Evolutionary conservation across 106 monocot species (phyloP), one percentile per base, ranked within the genome.

Genomic region (Allium sativum): DNA sequence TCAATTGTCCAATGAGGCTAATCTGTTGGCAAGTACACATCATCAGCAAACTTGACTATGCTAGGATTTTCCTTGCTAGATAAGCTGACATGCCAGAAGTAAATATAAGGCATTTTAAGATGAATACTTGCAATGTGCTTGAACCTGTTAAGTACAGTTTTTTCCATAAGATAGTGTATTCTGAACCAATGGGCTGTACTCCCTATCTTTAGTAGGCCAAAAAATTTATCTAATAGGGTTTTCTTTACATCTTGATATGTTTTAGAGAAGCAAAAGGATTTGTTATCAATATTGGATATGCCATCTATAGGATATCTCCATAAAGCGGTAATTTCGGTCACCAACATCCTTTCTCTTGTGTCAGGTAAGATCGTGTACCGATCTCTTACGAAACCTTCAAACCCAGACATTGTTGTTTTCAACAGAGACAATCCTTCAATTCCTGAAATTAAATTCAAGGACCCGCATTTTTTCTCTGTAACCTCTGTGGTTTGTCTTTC

Each of bases 171-270:
- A 56, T 79, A 90, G 86, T 18, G 94, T 94, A 62, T 75, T 90
- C 73, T 94, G 94, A 44, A 94, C 94, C 9, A 90, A 94, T 48
- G 94, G 86, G 59, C 94, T 94, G 74, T 94, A 94, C 13, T 90
- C 81, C 41, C 94, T 8, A 56, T 55, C 47, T 77, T 48, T 12
- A 78, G 70, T 19, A 74, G 72, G 1, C 94, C 94, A 22, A 90
- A 94, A 68, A 94, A 94, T 7, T 81, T 94, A 18, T 74, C 86
- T 3, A 52, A 69, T 18, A 94, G 42, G 61, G 74, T 70, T 60
- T 77, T 73, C 70, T 90, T 94, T 18, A 89, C 84, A 40, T 73
- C 81, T 46, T 53, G 22, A 48, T 84, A 90, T 41, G 61, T 76
- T 56, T 84, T 18, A 18, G 70, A 73, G 76, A 94, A 94, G 68